Conservation (phyloP, 306 rosid genomes). For the Urtica urens region DNA sequence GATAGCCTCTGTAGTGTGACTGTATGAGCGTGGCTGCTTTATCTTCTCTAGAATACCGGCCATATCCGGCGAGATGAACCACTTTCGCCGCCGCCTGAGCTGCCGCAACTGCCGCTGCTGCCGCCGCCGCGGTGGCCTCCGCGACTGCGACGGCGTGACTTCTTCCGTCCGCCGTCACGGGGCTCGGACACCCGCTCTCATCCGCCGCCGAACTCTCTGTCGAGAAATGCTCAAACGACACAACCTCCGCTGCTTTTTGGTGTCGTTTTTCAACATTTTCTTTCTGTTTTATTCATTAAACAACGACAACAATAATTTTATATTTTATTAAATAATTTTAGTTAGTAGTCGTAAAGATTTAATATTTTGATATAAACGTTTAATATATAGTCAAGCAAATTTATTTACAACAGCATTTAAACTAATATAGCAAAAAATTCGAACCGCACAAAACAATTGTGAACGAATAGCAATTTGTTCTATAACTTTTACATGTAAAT, state of each 20-base stretch:
- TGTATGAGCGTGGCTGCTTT: constrained; percentile 79
- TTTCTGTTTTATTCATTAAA: constrained; percentile 37
- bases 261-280: constrained; percentile 40
- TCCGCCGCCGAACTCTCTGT: constrained; percentile 58
- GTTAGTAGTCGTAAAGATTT: no score
- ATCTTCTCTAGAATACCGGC: constrained; percentile 62
- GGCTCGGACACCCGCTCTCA: constrained; percentile 45
- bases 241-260: constrained; percentile 55
- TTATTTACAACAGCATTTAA: no score
- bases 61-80: constrained; percentile 62
- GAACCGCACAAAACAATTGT: no score
- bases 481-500: no score
- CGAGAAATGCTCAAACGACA: constrained; percentile 71
- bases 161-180: constrained; percentile 38
- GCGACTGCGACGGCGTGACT: constrained; percentile 69
- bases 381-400: no score
- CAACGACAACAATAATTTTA: no score
- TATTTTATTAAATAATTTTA: no score
- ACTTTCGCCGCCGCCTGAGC: constrained; percentile 86
- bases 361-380: no score
- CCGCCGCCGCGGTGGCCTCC: constrained; percentile 69
- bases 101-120: constrained; percentile 71
- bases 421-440: no score
- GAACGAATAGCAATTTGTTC: no score
- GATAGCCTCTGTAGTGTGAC: constrained; percentile 82